Conservation (phyloP, 2,329 filamentous ascomycete species). For the Microthyrium microscopicum region DNA sequence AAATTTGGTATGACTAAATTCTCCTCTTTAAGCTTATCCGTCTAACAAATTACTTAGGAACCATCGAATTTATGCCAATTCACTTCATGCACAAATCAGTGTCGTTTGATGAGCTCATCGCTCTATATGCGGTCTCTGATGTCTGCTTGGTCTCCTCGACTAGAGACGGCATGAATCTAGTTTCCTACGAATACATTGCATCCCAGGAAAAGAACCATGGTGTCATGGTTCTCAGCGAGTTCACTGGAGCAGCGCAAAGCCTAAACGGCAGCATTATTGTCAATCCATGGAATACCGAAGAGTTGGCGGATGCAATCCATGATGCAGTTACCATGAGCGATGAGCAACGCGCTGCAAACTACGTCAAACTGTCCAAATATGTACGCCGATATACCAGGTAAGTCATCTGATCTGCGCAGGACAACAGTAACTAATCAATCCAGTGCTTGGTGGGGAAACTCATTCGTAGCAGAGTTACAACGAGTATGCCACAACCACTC, state of each 20-base stretch:
- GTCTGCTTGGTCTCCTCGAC: slow-evolving; percentile 86
- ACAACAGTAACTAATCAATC: background rate
- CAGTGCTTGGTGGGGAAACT: slow-evolving; percentile 87
- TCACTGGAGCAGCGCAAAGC: slow-evolving; percentile 87
- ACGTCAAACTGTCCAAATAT: slow-evolving; percentile 82
- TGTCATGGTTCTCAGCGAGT: slow-evolving; percentile 88
- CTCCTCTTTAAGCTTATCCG: background rate
- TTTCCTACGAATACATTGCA: slow-evolving; percentile 96
- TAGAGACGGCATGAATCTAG: slow-evolving; percentile 97
- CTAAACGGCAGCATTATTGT: slow-evolving; percentile 87
- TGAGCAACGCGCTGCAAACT: slow-evolving; percentile 74
- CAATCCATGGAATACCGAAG: slow-evolving; percentile 97
- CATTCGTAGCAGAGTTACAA: slow-evolving; percentile 71
- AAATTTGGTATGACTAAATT: slow-evolving; percentile 49
- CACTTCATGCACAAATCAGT: slow-evolving; percentile 97
- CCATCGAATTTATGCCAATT: slow-evolving; percentile 96
- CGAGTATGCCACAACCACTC: no score
- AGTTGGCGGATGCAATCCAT: slow-evolving; percentile 81
- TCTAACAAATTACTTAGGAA: slow-evolving; percentile 32
- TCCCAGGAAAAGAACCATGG: slow-evolving; percentile 77
- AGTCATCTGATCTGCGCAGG: slow-evolving; percentile 8
- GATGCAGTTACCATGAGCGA: slow-evolving; percentile 94
- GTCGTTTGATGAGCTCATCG: slow-evolving; percentile 84
- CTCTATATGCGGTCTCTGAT: slow-evolving; percentile 82
- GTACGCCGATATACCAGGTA: slow-evolving; percentile 90